Conservation (phyloP, 2,329 filamentous ascomycete genomes). For the Xenoacremonium recifei region DNA sequence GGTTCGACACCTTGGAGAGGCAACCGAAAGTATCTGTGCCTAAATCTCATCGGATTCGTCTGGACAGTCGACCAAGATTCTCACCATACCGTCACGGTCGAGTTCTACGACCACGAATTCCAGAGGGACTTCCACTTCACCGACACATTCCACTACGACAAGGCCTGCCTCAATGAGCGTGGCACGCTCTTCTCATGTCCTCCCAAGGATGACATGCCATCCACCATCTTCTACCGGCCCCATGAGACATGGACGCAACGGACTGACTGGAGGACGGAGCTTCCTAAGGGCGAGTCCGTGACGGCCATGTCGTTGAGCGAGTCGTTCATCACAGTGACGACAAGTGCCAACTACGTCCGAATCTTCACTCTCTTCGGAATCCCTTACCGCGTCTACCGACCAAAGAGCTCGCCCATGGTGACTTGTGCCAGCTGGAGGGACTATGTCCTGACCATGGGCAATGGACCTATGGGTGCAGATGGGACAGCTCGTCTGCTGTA, state of each 20-base stretch:
- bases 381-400: slow-evolving; percentile 83
- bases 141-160: slow-evolving; percentile 93
- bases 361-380: slow-evolving; percentile 92
- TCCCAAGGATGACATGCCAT: slow-evolving; percentile 62
- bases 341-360: slow-evolving; percentile 82
- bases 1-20: slow-evolving; percentile 95
- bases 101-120: slow-evolving; percentile 93
- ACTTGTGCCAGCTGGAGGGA: slow-evolving; percentile 93
- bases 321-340: slow-evolving; percentile 87
- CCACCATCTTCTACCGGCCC: slow-evolving; percentile 91
- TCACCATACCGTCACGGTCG: slow-evolving; percentile 90
- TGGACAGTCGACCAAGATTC: slow-evolving; percentile 97
- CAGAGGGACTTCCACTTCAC: slow-evolving; percentile 97
- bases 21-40: slow-evolving; percentile 86
- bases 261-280: slow-evolving; percentile 81
- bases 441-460: slow-evolving; percentile 94
- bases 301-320: slow-evolving; percentile 88
- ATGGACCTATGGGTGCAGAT: slow-evolving; percentile 78
- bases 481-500: slow-evolving; percentile 79
- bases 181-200: slow-evolving; percentile 84
- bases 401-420: slow-evolving; percentile 86
- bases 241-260: slow-evolving; percentile 96
- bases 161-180: slow-evolving; percentile 84
- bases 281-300: slow-evolving; percentile 86
- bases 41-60: slow-evolving; percentile 91